These are phyloP conservation scores for Adansonia rubrostipa DNA, from an alignment of 441 rosid species.

Conservation along the genomic window DNA sequence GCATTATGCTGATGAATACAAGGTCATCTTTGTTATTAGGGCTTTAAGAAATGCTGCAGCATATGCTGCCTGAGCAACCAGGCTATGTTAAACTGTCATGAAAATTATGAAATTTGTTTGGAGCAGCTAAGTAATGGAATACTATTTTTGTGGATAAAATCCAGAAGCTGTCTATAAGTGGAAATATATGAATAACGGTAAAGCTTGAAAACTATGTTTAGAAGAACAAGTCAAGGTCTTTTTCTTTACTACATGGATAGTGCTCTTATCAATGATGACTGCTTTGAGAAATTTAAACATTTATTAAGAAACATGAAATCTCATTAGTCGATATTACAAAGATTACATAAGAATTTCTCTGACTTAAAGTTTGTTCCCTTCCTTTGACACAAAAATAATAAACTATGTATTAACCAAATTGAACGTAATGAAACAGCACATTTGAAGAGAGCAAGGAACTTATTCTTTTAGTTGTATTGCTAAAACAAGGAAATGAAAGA, in stretches of 20 bases:
- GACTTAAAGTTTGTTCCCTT: slow-evolving; percentile 8
- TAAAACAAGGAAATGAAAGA: slow-evolving; percentile 16
- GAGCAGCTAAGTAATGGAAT: not conserved
- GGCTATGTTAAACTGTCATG: not conserved
- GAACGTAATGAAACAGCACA: slow-evolving; percentile 20
- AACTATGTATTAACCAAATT: slow-evolving; percentile 21
- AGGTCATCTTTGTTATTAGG: slow-evolving; percentile 9
- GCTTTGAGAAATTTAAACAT: slow-evolving; percentile 2
- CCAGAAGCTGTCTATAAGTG: not conserved
- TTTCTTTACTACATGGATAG: not conserved
- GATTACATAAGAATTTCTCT: slow-evolving; percentile 30
- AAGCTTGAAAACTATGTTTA: not conserved
- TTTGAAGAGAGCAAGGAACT: slow-evolving; percentile 1
- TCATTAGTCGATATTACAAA: slow-evolving; percentile 21
- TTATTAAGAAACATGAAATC: slow-evolving; percentile 6
- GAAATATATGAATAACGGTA: not conserved
- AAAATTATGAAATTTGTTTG: not conserved
- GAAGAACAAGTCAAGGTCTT: slow-evolving; percentile 1
- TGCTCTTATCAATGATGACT: not conserved
- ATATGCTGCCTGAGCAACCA: slow-evolving; percentile 1
- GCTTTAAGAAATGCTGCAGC: not conserved
- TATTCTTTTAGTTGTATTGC: slow-evolving; percentile 6
- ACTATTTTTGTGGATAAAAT: not conserved
- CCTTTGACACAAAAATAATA: not conserved
- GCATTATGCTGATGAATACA: not conserved